Base-by-base conservation (phyloP, 352 stramenopile genomes). In the Blastocystis sp. region DNA sequence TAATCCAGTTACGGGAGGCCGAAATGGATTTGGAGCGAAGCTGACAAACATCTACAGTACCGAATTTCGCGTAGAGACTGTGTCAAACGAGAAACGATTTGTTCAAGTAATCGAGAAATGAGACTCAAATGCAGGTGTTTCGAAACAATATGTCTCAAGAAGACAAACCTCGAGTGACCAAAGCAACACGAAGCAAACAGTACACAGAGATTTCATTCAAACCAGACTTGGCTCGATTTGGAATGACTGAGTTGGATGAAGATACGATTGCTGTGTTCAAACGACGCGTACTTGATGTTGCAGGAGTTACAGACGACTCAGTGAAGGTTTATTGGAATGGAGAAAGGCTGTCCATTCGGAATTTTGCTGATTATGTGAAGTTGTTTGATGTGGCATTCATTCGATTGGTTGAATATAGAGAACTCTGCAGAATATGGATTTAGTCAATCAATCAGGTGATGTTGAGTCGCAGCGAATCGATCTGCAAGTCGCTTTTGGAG, bases 41-140 rank as follows among this genome's bases (percentile, higher is more conserved):
- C 93, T 99, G 4, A 96, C 98, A 2, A 99, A 99, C 91, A 99
- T 99, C 91, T 99, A 99, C 92, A 99, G 95, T 24, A 98, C 93
- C 16, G 92, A 98, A 90, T 99, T 99, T 91, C 93, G 96, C 37
- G 96, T 99, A 1, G 98, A 99, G 91, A 99, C 97, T 13, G 93
- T 96, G 0, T 97, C 99, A 88, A 92, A 89, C 53, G 96, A 97
- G 26, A 93, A 98, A 85, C 93, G 95, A 68, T 99, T 99, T 92
- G 95, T 94, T 7, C 91, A 92, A 73, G 73, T 55, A 55, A 9
- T 88, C 50, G n/a, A 41, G 62, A 76, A 20, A 65, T 0, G 63
- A 1, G 88, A 90, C 90, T 59, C 96, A 95, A 91, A 94, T 93
- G 64, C 96, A 99, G 92, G 92, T 95, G 3, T 99, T 97, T 92